Base-by-base conservation (phyloP, 768 basidiomycete species). In the Guyanaporus albipodus region DNA sequence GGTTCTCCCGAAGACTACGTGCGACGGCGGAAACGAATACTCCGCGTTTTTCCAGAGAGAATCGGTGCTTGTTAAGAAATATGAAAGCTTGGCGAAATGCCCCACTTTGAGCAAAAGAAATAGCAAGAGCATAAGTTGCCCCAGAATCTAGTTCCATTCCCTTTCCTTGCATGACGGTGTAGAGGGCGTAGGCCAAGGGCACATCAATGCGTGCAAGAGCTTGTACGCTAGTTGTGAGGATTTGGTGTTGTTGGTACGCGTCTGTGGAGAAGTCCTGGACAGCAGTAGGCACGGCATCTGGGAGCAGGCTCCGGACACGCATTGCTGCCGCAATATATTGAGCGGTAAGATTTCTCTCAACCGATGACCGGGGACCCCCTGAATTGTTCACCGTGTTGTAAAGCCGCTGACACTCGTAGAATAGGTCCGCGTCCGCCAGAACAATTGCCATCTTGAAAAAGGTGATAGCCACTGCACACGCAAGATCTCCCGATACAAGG, bases 361-460 rank as follows among this genome's bases (percentile, higher is more conserved):
- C 36, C 4, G 19, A 31, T 34, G 34, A 44, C 19, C 14, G 31
- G 8, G 26, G 27, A 42, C 38, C 42, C 8, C 35, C 47, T 18
- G 15, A n/a, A 36, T 58, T 67, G 70, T 42, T 49, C 23, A 59
- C 56, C n/a, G 47, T 28, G 15, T 51, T 41, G 49, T 61, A 68
- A 40, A 70, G 69, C 10, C 55, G 63, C 36, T 56, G 59, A 48
- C 73, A 77, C 3, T 54, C 68, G 6, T 66, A 59, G 27, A 66
- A 60, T 10, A 82, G 53, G 8, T 59, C 49, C 1, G 44, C 55
- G 43, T 80, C 76, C 6, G 50, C 55, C 6, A 72, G 61, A n/a
- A 57, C 48, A 14, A 61, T 69, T 8, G 78, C 69, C 26, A 80
- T 55, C 35, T 66, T 73, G 24, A 82, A 60, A 55, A 82, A 79